phyloP scores from a whole-genome alignment of 2,329 filamentous ascomycete genomes.

The Xylaria sp. region DNA sequence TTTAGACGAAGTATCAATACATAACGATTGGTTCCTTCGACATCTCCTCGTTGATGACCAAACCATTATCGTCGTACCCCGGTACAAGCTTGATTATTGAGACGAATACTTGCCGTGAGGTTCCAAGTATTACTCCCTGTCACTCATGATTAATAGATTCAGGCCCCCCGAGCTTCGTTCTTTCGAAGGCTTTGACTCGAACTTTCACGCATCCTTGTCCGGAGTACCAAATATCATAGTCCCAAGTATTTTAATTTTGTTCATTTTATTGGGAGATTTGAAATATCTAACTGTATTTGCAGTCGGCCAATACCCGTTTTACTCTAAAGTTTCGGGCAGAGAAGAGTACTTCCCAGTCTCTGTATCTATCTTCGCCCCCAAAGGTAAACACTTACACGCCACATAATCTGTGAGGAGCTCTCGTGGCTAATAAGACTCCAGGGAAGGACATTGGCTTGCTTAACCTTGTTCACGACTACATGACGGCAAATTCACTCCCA shows the following conservation, averaged over 20 bases:
- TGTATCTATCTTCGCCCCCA: constrained; percentile 16
- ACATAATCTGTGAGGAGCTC: not conserved
- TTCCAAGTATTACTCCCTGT: not conserved
- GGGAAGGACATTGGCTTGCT: constrained; percentile 21
- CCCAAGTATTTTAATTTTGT: constrained; percentile 4
- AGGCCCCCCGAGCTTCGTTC: constrained; percentile 8
- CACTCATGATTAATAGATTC: not conserved
- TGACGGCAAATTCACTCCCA: constrained; percentile 18
- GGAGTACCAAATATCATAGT: constrained; percentile 18
- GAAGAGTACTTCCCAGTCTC: constrained; percentile 18
- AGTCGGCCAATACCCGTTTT: constrained; percentile 16
- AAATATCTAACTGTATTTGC: constrained; percentile 4
- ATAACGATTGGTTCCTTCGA: constrained; percentile 22
- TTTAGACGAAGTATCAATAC: constrained; percentile 2
- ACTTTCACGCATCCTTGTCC: constrained; percentile 9
- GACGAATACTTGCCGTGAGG: constrained; percentile 23
- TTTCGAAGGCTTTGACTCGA: constrained; percentile 20
- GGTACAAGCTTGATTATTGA: constrained; percentile 13
- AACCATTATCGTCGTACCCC: constrained; percentile 15
- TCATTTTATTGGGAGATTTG: not conserved
- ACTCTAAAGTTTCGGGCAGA: constrained; percentile 14
- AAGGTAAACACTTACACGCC: constrained; percentile 3
- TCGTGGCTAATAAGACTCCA: not conserved
- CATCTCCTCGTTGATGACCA: constrained; percentile 12
- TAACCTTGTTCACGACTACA: constrained; percentile 13